phyloP scores from a whole-genome alignment of 2,329 filamentous ascomycete species.

The Colletotrichum gigasporum region DNA sequence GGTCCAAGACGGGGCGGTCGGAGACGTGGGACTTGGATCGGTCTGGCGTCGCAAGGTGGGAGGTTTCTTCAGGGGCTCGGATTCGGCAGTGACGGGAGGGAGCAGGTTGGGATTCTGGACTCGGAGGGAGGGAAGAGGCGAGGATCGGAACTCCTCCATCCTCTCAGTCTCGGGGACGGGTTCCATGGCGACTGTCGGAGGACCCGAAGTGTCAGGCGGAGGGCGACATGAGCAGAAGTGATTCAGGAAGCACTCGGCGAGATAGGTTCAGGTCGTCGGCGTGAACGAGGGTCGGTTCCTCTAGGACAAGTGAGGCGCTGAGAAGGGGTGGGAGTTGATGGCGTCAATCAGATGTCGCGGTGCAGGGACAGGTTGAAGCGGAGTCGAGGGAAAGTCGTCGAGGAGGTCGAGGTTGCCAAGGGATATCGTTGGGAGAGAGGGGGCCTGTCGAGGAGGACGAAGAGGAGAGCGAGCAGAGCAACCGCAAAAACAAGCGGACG shows the following conservation, averaged over 20 bases:
- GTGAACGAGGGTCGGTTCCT: not conserved
- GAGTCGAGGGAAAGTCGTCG: not conserved
- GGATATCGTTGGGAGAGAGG: not conserved
- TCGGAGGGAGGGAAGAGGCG: slow-evolving; percentile 64
- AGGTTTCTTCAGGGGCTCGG: slow-evolving; percentile 60
- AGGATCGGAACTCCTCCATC: slow-evolving; percentile 72
- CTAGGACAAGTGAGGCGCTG: not conserved
- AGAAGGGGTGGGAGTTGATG: not conserved
- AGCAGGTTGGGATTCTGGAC: slow-evolving; percentile 47
- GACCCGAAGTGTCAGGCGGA: slow-evolving; percentile 24
- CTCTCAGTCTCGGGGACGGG: slow-evolving; percentile 74
- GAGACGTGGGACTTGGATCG: slow-evolving; percentile 64
- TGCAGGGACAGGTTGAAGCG: not conserved
- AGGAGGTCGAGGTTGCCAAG: not conserved
- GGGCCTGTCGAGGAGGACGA: not conserved
- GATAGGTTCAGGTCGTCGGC: not conserved
- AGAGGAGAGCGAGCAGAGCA: no score
- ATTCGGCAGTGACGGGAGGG: slow-evolving; percentile 46
- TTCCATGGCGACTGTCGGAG: slow-evolving; percentile 60
- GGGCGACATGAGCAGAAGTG: slow-evolving; percentile 26
- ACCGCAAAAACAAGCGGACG: slow-evolving; percentile 14
- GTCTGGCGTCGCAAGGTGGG: slow-evolving; percentile 65
- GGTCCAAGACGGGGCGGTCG: slow-evolving; percentile 60
- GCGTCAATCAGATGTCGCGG: not conserved
- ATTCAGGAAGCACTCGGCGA: not conserved